Evolutionary conservation across 768 basidiomycete species (phyloP), one percentile per base, ranked within the genome.

Genomic region (Mycena galericulata): DNA sequence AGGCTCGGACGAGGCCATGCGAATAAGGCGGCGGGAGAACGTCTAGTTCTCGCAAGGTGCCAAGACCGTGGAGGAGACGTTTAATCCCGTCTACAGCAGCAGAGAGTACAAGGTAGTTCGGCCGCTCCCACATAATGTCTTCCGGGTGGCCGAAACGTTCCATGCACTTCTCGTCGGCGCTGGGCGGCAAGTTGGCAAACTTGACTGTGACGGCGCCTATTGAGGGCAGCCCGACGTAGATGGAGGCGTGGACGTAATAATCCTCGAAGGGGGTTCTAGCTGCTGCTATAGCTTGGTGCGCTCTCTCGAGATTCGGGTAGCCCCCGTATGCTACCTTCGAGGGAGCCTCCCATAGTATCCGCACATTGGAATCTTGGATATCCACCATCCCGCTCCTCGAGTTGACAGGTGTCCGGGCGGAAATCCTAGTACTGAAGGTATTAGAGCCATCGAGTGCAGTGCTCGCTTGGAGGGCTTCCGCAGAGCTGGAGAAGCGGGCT

Each of bases 191-290:
- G 6, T 85, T 83, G 7, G 75, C 74, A 71, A 94, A 87, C 20
- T 86, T 86, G 58, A 95, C 88, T 10, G 88, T 93, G 73, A 86
- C 86, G 0, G 77, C 75, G 4, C 87, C 89, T 11, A 92, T 81
- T 1, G 84, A 84, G 1, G 90, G 92, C 0, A 90, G 74, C 3
- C 89, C 90, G 6, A 82, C 77, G 72, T 93, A 87, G 10, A 89
- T 68, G 1, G 69, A 74, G 0, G 88, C 92, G 9, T 79, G 78
- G 2, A 92, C 72, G 59, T 80, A 76, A 45, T 78, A 79, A 24
- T 83, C 84, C 0, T 81, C 76, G 29, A 86, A 75, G 1, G 80
- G 78, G 1, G 70, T 74, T 0, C 76, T 78, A 18, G 82, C 78
- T 0, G 87, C 80, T 11, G 79, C 76, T 8, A 93, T 84, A 2